Evolutionary conservation across 1,284 basidiomycete species (phyloP), one percentile per base, ranked within the genome.

Genomic region (Pseudozyma tsukubaensis): DNA sequence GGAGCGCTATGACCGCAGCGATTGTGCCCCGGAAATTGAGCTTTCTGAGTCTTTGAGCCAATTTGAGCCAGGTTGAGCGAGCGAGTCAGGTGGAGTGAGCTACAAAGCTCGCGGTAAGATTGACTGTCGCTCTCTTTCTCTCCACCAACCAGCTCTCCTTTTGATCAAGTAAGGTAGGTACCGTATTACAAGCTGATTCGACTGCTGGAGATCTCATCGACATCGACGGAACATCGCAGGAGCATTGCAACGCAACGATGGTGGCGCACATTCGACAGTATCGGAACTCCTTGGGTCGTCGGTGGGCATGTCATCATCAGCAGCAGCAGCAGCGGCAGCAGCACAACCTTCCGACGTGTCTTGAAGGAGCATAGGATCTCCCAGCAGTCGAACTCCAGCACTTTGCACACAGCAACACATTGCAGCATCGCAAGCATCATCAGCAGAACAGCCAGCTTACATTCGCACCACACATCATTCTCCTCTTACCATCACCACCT

Each of bases 131-230:
- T 66, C 67, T 71, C 64, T 65, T 69, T 59, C 35, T 57, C 55
- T 58, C 72, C 72, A 71, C 72, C 72, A 75, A 70, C 60, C 59
- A 74, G 53, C 72, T 75, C 68, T 75, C 72, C 66, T 29, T 75
- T 71, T 68, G 64, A 75, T 60, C 67, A 71, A 67, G 64, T 63
- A 45, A 71, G 55, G 72, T 75, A 71, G 64, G 72, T 75, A 63
- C 39, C 39, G 21, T 50, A 36, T 13, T 35, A 8, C 18, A 44
- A 47, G 21, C 24, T 29, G 6, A 6, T 35, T 43, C 39, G 52
- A 59, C 39, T 50, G 66, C 62, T 61, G 50, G 48, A 50, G 50
- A 54, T 48, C 42, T 36, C 42, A 35, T 39, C 54, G 54, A 11
- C 50, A 53, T 16, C n/a, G 32, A 10, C 24, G 29, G 44, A 45